Evolutionary conservation across 208 protist genomes (phyloP), one percentile per base, ranked within the genome.

Genomic region (Leishmania turanica): DNA sequence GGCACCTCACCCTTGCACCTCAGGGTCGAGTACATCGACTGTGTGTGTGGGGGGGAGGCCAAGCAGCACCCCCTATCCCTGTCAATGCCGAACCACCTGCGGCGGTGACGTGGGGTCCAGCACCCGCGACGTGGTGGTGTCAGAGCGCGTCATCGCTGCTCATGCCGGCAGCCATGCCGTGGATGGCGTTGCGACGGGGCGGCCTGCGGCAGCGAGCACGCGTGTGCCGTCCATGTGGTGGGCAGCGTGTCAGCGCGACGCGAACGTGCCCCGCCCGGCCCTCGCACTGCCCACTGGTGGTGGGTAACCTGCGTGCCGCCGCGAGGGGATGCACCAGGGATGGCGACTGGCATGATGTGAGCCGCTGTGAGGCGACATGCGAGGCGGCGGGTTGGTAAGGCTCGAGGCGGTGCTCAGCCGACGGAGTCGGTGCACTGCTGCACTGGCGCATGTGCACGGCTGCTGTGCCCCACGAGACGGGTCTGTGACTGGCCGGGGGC

Each of bases 141-240:
- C 2, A 31, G 42, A 6, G 68, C 21, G 42, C 27, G 37, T 2
- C 31, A 72, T 49, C 68, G 19, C 27, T 15, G 27, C 68, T 47
- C 1, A 11, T 49, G 34, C 40, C 40, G 40, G 19, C 40, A 11
- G 34, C 21, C 34, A 47, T 11, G 65, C 17, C 65, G 34, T 70
- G 68, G 68, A 51, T 53, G 68, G 68, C 68, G 68, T n/a, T 72
- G 68, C 42, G 37, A 31, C 68, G 24, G 68, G 19, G 37, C 42
- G 68, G 49, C 42, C 68, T 53, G 68, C 42, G 42, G 11, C 42
- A 70, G 31, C 37, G 65, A 24, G 37, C 17, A 21, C 37, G 37
- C 31, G 9, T 70, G 65, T 70, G 37, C 65, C 31, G 8, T 70
- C 4, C 68, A 11, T 51, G 42, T n/a, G 42, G 27, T 42, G 42